Evolutionary conservation across 495 filamentous ascomycete genomes (phyloP).

Genomic region (Aspergillus affinis): DNA sequence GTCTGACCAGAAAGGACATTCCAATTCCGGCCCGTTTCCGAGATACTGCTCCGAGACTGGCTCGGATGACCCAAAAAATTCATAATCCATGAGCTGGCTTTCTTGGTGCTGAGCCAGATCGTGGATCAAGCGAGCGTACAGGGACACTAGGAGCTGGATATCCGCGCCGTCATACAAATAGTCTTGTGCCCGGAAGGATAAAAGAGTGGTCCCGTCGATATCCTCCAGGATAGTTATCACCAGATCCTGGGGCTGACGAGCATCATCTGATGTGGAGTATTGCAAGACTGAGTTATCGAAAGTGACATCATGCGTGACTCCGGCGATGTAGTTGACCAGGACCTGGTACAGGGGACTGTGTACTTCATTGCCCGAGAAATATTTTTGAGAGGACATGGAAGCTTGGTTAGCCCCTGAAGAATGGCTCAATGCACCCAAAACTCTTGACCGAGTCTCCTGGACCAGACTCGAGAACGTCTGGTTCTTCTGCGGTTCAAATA

Average conservation of each 20-base stretch:
- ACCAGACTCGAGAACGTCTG: slow-evolving; percentile 20
- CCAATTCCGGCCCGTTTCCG: not conserved
- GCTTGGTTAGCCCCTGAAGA: slow-evolving; percentile 32
- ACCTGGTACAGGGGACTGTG: slow-evolving; percentile 41
- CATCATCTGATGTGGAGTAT: slow-evolving; percentile 10
- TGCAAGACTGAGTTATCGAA: slow-evolving; percentile 8
- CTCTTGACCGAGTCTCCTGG: slow-evolving; percentile 16
- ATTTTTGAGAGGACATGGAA: slow-evolving; percentile 28
- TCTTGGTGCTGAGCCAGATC: not conserved
- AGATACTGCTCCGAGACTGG: not conserved
- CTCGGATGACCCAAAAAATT: not conserved
- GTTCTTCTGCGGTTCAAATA: slow-evolving; percentile 21
- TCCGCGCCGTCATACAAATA: slow-evolving; percentile 25
- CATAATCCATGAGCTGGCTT: not conserved
- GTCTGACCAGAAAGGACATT: not conserved
- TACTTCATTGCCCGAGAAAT: not conserved
- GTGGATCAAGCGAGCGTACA: slow-evolving; percentile 19
- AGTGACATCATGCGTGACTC: slow-evolving; percentile 12
- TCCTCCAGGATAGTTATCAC: slow-evolving; percentile 23
- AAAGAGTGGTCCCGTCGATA: not conserved
- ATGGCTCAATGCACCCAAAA: slow-evolving; percentile 27
- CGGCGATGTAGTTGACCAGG: slow-evolving; percentile 41
- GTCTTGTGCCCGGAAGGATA: slow-evolving; percentile 20
- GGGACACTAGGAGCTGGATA: slow-evolving; percentile 27
- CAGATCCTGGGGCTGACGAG: slow-evolving; percentile 27